Evolutionary conservation across 495 filamentous ascomycete genomes (phyloP), one percentile per base, ranked within the genome.

Genomic region (Tuber borchii): DNA sequence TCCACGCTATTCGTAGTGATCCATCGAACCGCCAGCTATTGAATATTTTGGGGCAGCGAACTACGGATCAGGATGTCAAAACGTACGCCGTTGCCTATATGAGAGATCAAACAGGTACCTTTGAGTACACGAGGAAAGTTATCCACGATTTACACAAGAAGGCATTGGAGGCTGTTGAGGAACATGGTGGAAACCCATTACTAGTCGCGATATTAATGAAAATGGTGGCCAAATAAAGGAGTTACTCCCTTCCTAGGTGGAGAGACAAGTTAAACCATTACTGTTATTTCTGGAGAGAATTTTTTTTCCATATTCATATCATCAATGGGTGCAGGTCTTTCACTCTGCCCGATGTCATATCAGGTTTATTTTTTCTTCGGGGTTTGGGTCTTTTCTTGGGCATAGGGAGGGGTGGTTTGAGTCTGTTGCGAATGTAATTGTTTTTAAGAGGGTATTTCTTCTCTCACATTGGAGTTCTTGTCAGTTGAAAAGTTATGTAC

Each of bases 41-140:
- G 76, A 97, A 95, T 80, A 98, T 98, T 69, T 86, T 99, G 34
- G 92, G 92, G 84, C 95, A 98, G 83, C 93, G 92, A 84, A 93
- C 95, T 0, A 88, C 85, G 42, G 91, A 97, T 79, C 90, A 92
- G 34, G 92, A 94, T 82, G 91, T 99, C 75, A 99, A 99, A 86
- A 85, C 88, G 70, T 97, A 95, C 82, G 95, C 96, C 0, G 90
- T 97, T n/a, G 86, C 85, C 46, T 97, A 97, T 80, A 96, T 99
- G 93, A 69, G 72, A n/a, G 90, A 97, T 83, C 86, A 87, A 75
- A 95, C 91, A 2, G 93, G 93, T 20, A 97, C 90, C 78, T 98
- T 99, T 83, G 90, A 91, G 74, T 95, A 98, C 83, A 94, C 91
- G 26, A 86, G 88, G 72, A 86, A 88, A 71, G 91, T 97, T 3